A percentile compares a stretch with the other conserved stretches of the same genome.
phyloP scores from a whole-genome alignment of 345 rosid species.

The Sapria himalayana region DNA sequence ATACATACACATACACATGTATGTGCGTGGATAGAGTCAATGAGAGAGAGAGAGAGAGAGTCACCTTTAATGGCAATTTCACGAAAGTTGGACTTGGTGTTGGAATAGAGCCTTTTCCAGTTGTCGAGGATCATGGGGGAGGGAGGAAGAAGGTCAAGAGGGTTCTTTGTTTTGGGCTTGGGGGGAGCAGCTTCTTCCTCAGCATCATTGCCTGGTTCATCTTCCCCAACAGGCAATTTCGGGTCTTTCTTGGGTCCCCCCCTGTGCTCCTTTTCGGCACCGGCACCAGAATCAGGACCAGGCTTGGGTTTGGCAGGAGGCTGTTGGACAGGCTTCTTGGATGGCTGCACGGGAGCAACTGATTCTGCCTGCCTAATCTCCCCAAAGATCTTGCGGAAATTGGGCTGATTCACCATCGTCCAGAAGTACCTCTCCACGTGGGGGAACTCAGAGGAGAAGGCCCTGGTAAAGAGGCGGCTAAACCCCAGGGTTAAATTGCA shows the following conservation, averaged over 20 bases:
- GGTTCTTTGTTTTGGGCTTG: conserved; percentile 56
- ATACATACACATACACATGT: too few species aligned
- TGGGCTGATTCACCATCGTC: conserved; percentile 89
- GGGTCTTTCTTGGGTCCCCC: too few species aligned
- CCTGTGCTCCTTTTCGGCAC: conserved; percentile 23
- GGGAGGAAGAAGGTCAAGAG: conserved; percentile 83
- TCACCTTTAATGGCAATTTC: conserved; percentile 87
- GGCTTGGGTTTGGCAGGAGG: conserved; percentile 46
- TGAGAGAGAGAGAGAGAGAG: background rate
- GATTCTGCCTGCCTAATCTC: conserved; percentile 66
- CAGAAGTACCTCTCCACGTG: conserved; percentile 96
- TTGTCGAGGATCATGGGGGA: conserved; percentile 87
- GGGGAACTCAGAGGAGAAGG: conserved; percentile 72
- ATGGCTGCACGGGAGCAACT: conserved; percentile 28
- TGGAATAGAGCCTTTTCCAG: conserved; percentile 97
- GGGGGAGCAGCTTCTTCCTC: conserved; percentile 23
- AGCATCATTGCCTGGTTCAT: conserved; percentile 35
- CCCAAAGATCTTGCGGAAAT: conserved; percentile 59
- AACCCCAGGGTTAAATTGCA: conserved; percentile 58
- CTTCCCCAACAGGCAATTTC: conserved; percentile 13
- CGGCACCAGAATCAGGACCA: conserved; percentile 50
- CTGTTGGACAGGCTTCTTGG: conserved; percentile 44
- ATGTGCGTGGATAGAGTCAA: too few species aligned
- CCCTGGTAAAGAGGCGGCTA: conserved; percentile 34
- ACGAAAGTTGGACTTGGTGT: conserved; percentile 90